Evolutionary conservation across 1,284 basidiomycete species (phyloP), one percentile per base, ranked within the genome.

Genomic region (Cutaneotrichosporon arboriforme): DNA sequence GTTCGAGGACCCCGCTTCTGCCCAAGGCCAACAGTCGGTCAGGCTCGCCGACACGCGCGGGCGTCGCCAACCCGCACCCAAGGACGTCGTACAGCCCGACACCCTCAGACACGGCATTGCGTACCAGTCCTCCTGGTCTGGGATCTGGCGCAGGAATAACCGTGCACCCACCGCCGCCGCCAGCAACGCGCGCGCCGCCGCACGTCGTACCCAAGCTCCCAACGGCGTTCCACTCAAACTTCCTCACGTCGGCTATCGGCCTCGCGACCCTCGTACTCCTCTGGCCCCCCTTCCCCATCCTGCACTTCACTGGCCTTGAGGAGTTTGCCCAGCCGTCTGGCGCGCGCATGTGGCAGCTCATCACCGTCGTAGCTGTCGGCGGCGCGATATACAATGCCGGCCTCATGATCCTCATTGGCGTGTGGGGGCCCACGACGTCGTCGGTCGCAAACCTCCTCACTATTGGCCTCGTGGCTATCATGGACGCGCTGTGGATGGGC

Each of bases 361-460:
- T 76, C 21, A 54, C 43, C 0, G 53, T 68, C 15, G 65, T 73
- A 4, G 65, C 67, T 4, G 60, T 60, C 46, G 61, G 64, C 23
- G 74, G 74, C 4, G 62, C 73, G 0, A 46, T 68, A 4, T 76
- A 76, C 47, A 76, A 76, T 54, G 73, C 73, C 1, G 74, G 74
- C 9, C 58, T 76, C 43, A 76, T 76, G 74, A 65, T 69, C 37
- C 66, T 76, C 23, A 76, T 76, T 40, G 74, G 74, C 0, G 57
- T 75, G 18, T 72, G 72, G 66, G 74, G 74, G 2, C 74, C 74
- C 7, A 74, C 72, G 2, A 70, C 67, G 13, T 67, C 69, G 9
- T 72, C 69, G 18, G 73, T 76, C 10, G 73, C 72, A 17, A 76
- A 76, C 54, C 68, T 76, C 4, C 63, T 76, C 26, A 69, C 74